A percentile compares a stretch with the other conserved stretches of the same genome.
phyloP scores from a whole-genome alignment of 345 rosid genomes.

The Atalantia buxifolia region DNA sequence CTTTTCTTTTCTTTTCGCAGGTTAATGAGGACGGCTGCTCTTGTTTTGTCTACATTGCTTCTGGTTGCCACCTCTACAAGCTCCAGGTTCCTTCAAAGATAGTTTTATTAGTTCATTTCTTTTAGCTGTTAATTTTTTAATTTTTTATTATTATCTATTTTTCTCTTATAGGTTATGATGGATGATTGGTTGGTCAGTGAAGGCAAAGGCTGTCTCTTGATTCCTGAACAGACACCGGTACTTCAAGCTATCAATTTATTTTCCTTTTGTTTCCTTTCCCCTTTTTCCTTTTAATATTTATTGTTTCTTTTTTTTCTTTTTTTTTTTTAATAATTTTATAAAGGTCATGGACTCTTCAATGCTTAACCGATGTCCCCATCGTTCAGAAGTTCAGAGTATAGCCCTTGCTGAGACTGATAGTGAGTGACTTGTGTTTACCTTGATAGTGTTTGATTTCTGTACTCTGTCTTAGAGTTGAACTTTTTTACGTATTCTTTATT shows the following conservation, averaged over 20 bases:
- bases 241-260: not conserved
- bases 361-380: conserved; percentile 61
- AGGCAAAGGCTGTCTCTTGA: conserved; percentile 66
- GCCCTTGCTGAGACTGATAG: conserved; percentile 44
- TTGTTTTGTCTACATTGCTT: conserved; percentile 61
- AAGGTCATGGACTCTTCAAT: conserved; percentile 42
- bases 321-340: not conserved
- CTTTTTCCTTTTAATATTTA: not conserved
- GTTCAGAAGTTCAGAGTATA: conserved; percentile 62
- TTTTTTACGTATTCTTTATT: not conserved
- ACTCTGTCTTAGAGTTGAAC: not conserved
- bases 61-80: conserved; percentile 53
- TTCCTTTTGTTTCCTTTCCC: not conserved
- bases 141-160: not conserved
- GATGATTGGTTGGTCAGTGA: conserved; percentile 37
- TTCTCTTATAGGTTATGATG: conserved; percentile 35
- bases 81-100: conserved; percentile 28
- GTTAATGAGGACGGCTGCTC: conserved; percentile 40
- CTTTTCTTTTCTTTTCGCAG: conserved; percentile 18
- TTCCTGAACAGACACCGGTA: conserved; percentile 50
- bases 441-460: not conserved
- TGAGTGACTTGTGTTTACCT: conserved; percentile 26
- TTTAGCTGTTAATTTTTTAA: not conserved
- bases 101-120: not conserved
- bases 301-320: not conserved